These are phyloP conservation scores for Citrullus colocynthis DNA, from an alignment of 306 rosid genomes.

Conservation along the genomic window DNA sequence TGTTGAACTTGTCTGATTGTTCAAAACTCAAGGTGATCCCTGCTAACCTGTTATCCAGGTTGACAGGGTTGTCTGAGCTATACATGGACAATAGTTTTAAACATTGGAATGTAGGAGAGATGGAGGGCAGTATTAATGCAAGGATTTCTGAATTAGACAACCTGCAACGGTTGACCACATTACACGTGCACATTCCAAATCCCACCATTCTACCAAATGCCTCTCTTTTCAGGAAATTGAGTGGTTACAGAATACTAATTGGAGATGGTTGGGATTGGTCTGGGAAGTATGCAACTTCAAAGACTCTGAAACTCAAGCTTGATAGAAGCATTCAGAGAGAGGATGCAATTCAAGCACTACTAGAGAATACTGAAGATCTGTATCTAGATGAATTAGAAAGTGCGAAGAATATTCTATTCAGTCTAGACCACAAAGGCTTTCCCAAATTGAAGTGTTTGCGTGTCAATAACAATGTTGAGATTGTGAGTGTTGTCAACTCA, in stretches of 20 bases:
- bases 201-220: neutral
- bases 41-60: slow-evolving; percentile 13
- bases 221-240: slow-evolving; percentile 11
- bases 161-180: slow-evolving; percentile 8
- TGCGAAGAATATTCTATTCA: slow-evolving; percentile 17
- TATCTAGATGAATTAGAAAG: slow-evolving; percentile 23
- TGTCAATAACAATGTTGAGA: slow-evolving; percentile 19
- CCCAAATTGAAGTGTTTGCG: slow-evolving; percentile 25
- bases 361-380: slow-evolving; percentile 25
- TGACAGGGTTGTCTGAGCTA: slow-evolving; percentile 25
- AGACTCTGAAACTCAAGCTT: slow-evolving; percentile 13
- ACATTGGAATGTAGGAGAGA: slow-evolving; percentile 12
- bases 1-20: slow-evolving; percentile 29
- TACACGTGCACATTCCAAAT: slow-evolving; percentile 18
- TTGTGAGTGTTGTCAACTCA: slow-evolving; percentile 12
- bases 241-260: slow-evolving; percentile 18
- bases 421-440: slow-evolving; percentile 22
- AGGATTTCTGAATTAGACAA: slow-evolving; percentile 17
- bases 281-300: slow-evolving; percentile 8
- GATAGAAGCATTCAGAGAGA: slow-evolving; percentile 12
- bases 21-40: slow-evolving; percentile 20
- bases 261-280: slow-evolving; percentile 17
- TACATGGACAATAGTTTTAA: slow-evolving; percentile 21
- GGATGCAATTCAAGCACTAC: slow-evolving; percentile 14
- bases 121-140: slow-evolving; percentile 1